A percentile compares a stretch with the other conserved stretches of the same genome.
Conservation (phyloP, 805 yeast genomes). For the Wickerhamiella shivajii region DNA sequence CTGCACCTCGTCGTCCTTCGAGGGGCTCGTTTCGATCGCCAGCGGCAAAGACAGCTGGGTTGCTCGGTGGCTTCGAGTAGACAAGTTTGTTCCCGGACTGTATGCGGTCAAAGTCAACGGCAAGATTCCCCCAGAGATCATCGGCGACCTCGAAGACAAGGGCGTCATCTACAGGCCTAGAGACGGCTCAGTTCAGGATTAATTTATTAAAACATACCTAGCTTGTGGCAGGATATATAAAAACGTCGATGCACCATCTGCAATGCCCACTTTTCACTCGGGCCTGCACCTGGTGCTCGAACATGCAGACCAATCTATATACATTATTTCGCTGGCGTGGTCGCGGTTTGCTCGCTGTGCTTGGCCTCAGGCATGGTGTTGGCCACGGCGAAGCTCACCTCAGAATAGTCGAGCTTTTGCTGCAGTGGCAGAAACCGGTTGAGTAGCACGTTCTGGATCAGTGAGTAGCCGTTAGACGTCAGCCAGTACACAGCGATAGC, state of each 20-base stretch:
- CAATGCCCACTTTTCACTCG: no score
- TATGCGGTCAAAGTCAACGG: constrained; percentile 93
- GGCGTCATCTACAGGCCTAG: constrained; percentile 85
- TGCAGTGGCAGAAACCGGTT: constrained; percentile 51
- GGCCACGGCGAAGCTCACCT: background rate
- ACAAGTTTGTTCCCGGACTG: constrained; percentile 73
- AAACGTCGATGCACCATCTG: no score
- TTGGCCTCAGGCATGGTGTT: no score
- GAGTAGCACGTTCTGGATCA: constrained; percentile 57
- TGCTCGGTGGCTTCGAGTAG: constrained; percentile 88
- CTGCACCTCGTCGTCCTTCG: constrained; percentile 91
- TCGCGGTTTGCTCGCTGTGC: no score
- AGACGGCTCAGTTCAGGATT: constrained; percentile 53
- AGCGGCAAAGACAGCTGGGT: constrained; percentile 86
- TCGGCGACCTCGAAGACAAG: constrained; percentile 53
- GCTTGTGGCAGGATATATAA: no score
- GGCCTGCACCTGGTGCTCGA: no score
- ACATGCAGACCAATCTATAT: no score
- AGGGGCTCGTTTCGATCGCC: constrained; percentile 84
- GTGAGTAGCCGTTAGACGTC: constrained; percentile 64
- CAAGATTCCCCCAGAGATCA: constrained; percentile 73
- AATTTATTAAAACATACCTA: no score
- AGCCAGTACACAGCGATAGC: constrained; percentile 83
- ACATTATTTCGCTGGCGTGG: no score
- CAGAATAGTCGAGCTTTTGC: constrained; percentile 28